phyloP scores from a whole-genome alignment of 2,329 filamentous ascomycete species.

The Colletotrichum plurivorum region DNA sequence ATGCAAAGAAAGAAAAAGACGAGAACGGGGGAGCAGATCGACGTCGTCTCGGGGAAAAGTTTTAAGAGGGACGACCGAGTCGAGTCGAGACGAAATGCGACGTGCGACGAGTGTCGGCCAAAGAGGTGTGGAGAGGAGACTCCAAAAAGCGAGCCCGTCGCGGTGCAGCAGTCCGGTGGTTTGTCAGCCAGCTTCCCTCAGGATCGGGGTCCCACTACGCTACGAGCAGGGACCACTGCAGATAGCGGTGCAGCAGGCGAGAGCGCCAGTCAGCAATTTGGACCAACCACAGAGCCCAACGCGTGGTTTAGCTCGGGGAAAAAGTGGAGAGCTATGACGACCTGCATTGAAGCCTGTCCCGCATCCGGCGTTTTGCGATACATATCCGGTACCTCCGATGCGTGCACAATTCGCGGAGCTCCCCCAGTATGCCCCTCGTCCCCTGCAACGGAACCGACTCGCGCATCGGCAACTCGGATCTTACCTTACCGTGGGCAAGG shows the following conservation, averaged over 20 bases:
- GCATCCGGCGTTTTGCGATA: constrained; percentile 36
- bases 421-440: neutral
- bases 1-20: constrained; percentile 7
- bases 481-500: neutral
- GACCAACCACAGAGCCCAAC: constrained; percentile 27
- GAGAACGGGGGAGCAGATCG: constrained; percentile 9
- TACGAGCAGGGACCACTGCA: neutral
- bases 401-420: constrained; percentile 14
- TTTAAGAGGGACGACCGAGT: constrained; percentile 26
- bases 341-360: constrained; percentile 39
- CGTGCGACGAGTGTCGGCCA: constrained; percentile 18
- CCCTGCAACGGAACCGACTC: constrained; percentile 11
- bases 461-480: constrained; percentile 21
- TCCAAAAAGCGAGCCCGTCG: constrained; percentile 31
- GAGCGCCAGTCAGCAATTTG: neutral
- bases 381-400: constrained; percentile 35
- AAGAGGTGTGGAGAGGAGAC: constrained; percentile 30
- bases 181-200: constrained; percentile 40
- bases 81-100: constrained; percentile 35
- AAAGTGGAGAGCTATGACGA: constrained; percentile 41
- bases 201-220: constrained; percentile 14
- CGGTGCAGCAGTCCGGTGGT: constrained; percentile 18
- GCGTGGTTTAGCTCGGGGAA: constrained; percentile 32
- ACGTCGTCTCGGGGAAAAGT: constrained; percentile 14
- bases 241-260: neutral